Evolutionary conservation across 2,329 filamentous ascomycete genomes (phyloP), one percentile per base, ranked within the genome.

Genomic region (Trichophyton rubrum): DNA sequence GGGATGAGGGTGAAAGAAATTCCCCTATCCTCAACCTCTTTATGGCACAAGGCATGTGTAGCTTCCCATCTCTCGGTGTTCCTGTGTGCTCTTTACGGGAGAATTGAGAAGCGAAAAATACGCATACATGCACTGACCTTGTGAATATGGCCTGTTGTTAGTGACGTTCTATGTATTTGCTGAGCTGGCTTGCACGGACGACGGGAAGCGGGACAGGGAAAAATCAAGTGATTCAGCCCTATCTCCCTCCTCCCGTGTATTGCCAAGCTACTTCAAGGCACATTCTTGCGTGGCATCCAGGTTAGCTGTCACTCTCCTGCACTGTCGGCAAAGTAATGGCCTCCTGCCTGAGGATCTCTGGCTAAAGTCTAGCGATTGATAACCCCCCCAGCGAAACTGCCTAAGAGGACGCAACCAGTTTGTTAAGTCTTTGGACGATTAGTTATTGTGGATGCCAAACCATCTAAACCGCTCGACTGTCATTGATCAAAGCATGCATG

Each of bases 181-280:
- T 38, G 33, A 13, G 33, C 17, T 47, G 20, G 43, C 20, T 38
- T 38, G 33, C 33, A 13, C 33, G 33, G 33, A 38, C 33, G 33
- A 38, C 9, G 43, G 20, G 20, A 11, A 47, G 9, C 17, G 43
- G n/a, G 17, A 47, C 9, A 47, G 17, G 17, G 11, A 47, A 22
- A 9, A 47, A 47, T 13, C 27, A 55, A 30, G 49, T 33, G 49
- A 35, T 27, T 55, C 49, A 55, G 49, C 49, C 49, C 49, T 55
- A 55, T 55, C 49, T 55, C 27, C 24, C 27, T 33, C n/a, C 33
- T 35, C 49, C 30, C 27, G 49, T n/a, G 4, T 4, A 30, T 15
- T 24, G 49, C 49, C 49, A 55, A 55, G 49, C 49, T 2, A 20
- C 49, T 55, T 55, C 49, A 55, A 55, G 49, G 49, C 49, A 20